These are phyloP conservation scores for Stylonectria norvegica DNA, from an alignment of 2,329 filamentous ascomycete species.

Conservation along the genomic window DNA sequence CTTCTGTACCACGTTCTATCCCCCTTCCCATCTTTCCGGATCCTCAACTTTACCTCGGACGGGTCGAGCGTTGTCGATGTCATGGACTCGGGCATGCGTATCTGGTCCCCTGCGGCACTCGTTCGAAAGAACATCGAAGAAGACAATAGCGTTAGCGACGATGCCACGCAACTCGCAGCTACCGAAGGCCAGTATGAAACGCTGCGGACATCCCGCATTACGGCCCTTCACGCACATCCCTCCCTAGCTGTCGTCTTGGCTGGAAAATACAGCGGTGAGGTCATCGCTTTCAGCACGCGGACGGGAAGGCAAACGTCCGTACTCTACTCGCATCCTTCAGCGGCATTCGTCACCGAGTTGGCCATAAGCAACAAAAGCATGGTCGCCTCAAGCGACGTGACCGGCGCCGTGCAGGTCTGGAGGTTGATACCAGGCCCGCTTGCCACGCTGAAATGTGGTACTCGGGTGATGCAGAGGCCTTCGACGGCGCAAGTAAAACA, in stretches of 20 bases:
- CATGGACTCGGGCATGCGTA: conserved; percentile 18
- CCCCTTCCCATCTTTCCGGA: conserved; percentile 12
- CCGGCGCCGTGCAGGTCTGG: too few relatives aligned
- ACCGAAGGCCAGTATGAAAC: conserved; percentile 13
- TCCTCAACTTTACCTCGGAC: conserved; percentile 19
- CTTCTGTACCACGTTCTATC: conserved; percentile 17
- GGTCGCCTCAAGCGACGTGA: too few relatives aligned
- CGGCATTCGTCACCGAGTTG: too few relatives aligned
- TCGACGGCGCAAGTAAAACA: too few relatives aligned
- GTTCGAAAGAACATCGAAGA: conserved; percentile 19
- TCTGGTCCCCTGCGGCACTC: conserved; percentile 22
- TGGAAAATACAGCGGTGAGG: too few relatives aligned
- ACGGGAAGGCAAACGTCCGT: too few relatives aligned
- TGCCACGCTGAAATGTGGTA: too few relatives aligned
- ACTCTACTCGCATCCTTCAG: too few relatives aligned
- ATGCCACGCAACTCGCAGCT: conserved; percentile 2
- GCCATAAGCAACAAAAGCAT: too few relatives aligned
- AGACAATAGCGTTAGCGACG: conserved; percentile 16
- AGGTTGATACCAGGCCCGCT: too few relatives aligned
- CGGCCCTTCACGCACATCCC: conserved; percentile 12
- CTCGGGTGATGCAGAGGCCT: too few relatives aligned
- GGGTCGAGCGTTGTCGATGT: conserved; percentile 18
- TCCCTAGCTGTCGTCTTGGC: conserved; percentile 8
- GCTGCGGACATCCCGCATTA: conserved; percentile 11
- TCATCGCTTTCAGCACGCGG: too few relatives aligned